Evolutionary conservation across 345 rosid genomes (phyloP), one percentile per base, ranked within the genome.

Genomic region (Passiflora organensis): DNA sequence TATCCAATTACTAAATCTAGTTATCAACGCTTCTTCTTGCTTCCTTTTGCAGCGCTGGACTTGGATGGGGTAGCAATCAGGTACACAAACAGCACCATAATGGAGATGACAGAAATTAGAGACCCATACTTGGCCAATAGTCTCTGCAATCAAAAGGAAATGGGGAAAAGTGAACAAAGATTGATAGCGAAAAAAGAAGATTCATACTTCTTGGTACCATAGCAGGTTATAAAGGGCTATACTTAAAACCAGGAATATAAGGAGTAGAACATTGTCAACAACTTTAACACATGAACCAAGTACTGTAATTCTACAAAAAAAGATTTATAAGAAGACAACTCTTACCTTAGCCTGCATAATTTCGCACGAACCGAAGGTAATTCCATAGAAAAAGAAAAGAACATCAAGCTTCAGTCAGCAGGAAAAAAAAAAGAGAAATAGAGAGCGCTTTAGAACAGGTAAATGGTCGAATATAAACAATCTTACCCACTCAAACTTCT

Each of bases 311-410:
- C n/a, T n/a, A 28, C 8, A 28, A 28, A 8, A 28, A 28, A 28
- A 28, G 8, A 8, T 8, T 8, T 28, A 2, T 2, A 61, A 46
- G n/a, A 57, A 22, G 18, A 37, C 6, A 43, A 58, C 38, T 42
- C 76, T 15, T 84, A 91, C 98, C 99, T 91, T 89, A 54, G 83
- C 95, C 99, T 91, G 82, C 59, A 67, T 53, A 64, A 41, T 48
- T 65, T 66, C 44, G 19, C 44, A 47, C 48, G 64, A 43, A 38
- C 68, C 62, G 24, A 32, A 68, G 50, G 67, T 37, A 51, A 65
- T 63, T 63, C 78, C 83, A 79, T 65, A 64, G 57, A 76, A 67
- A 16, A 75, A 55, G 47, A 64, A 16, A 50, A 65, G n/a, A 39
- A 2, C 0, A 41, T 15, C 36, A 28, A 51, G 47, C 56, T 46